These are phyloP conservation scores for Eutrema japonicum DNA, from an alignment of 345 rosid species.

Conservation along the genomic window DNA sequence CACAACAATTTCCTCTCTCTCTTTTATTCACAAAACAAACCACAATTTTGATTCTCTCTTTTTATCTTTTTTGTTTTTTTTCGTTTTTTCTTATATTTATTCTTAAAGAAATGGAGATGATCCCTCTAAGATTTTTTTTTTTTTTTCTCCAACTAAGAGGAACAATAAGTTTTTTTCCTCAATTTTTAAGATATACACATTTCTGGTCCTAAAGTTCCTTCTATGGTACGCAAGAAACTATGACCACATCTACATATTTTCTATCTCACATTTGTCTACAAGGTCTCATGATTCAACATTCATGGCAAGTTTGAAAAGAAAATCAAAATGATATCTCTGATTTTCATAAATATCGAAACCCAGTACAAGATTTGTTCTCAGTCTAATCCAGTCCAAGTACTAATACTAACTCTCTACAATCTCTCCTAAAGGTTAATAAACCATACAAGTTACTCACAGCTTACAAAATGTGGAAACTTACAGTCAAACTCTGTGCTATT, in stretches of 20 bases:
- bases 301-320: conserved; percentile 8
- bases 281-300: conserved; percentile 19
- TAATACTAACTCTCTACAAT: conserved; percentile 12
- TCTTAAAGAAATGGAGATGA: background rate
- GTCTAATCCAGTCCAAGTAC: conserved; percentile 1
- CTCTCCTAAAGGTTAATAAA: conserved; percentile 24
- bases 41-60: background rate
- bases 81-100: background rate
- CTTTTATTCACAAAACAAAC: too few relatives aligned
- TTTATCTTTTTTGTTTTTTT: background rate
- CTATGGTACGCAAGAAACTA: conserved; percentile 23
- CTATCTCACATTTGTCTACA: conserved; percentile 4
- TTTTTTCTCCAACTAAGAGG: too few relatives aligned
- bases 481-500: conserved; percentile 15
- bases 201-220: background rate
- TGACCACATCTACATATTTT: conserved; percentile 4
- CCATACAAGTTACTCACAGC: conserved; percentile 1
- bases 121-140: background rate
- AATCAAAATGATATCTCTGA: background rate
- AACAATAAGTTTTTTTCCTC: background rate
- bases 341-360: conserved; percentile 7
- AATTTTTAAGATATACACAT: background rate
- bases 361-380: conserved; percentile 11
- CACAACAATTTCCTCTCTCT: too few relatives aligned
- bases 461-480: conserved; percentile 15